These are phyloP conservation scores for Eutypa lata DNA, from an alignment of 2,329 filamentous ascomycete genomes.

Conservation along the genomic window DNA sequence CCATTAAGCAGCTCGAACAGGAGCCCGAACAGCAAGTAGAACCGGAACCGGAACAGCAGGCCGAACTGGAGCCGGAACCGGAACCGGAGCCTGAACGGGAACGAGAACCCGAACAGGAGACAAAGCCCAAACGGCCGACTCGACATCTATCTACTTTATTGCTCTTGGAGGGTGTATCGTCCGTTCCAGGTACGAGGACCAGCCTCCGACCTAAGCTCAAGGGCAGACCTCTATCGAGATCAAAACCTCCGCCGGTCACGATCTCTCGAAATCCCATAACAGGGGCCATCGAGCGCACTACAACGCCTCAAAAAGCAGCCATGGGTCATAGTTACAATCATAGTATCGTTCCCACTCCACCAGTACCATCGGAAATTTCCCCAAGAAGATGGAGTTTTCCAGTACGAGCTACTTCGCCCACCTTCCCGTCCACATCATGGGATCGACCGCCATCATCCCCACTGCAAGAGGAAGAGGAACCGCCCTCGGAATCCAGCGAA, in stretches of 20 bases:
- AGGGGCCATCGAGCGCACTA: constrained; percentile 11
- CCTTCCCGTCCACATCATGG: constrained; percentile 1
- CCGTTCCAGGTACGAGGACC: constrained; percentile 5
- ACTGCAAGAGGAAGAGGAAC: not conserved
- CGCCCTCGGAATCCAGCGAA: not conserved
- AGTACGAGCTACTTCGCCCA: not conserved
- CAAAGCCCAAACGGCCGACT: constrained; percentile 8
- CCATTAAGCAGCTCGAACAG: too few relatives aligned
- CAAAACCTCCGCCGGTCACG: constrained; percentile 17
- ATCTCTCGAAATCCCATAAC: constrained; percentile 21
- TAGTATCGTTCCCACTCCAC: constrained; percentile 5
- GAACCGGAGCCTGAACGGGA: too few relatives aligned
- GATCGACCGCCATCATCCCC: not conserved
- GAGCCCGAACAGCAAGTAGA: too few relatives aligned
- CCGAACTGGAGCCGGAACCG: too few relatives aligned
- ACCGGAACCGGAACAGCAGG: too few relatives aligned
- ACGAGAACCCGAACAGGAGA: constrained; percentile 12
- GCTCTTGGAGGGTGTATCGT: constrained; percentile 5
- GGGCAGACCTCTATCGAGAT: constrained; percentile 15
- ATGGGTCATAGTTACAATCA: constrained; percentile 7
- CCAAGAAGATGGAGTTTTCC: constrained; percentile 11
- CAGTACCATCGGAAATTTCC: not conserved
- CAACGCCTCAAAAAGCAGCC: not conserved
- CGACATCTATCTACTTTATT: constrained; percentile 4
- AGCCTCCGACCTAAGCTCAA: constrained; percentile 15